Base-by-base conservation (phyloP, 257 asterid species). In the Handroanthus guayacan region DNA sequence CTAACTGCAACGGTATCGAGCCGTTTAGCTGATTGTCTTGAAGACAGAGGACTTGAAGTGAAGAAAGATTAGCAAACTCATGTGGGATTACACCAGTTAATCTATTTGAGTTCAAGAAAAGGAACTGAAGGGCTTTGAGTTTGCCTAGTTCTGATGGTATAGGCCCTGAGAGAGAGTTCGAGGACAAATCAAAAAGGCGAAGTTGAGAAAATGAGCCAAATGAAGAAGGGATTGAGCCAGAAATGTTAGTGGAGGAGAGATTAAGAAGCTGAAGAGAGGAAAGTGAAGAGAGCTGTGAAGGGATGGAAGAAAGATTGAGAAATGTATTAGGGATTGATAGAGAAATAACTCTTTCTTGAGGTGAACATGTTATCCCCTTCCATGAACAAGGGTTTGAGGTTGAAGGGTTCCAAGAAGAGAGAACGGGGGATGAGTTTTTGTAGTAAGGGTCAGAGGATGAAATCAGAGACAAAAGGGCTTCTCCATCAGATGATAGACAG, bases 291-390 rank as follows among this genome's bases (percentile, higher is more conserved):
- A 94, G 87, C 1, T 81, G 65, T 0, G 88, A 17, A n/a, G 99
- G 94, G 13, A 94, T 38, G 9, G 92, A 84, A 7, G 99, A 89
- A 51, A 94, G 92, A 73, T 94, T 94, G 39, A 94, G 92, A 73
- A 94, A 94, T 1, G 91, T 89, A 67, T 92, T 78, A 11, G 99
- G 97, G 16, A 92, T 79, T 31, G 97, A 94, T 34, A 94, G 82
- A 14, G 99, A 94, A 58, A 89, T 92, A 5, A 94, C 99, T 36
- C 93, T 89, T 57, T 89, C 83, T 58, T 89, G 88, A n/a, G 99
- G 96, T 0, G 99, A 94, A 75, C 99, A 94, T 13, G 97, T 90
- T 0, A 94, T 75, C 25, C 99, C 99, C 68, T 84, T 87, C 99
- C 99, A 94, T 56, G 99, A 90, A 80, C 99, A 94, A 3, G 99